Evolutionary conservation across 352 stramenopile genomes (phyloP), one percentile per base, ranked within the genome.

Genomic region (Pythium dissimile): DNA sequence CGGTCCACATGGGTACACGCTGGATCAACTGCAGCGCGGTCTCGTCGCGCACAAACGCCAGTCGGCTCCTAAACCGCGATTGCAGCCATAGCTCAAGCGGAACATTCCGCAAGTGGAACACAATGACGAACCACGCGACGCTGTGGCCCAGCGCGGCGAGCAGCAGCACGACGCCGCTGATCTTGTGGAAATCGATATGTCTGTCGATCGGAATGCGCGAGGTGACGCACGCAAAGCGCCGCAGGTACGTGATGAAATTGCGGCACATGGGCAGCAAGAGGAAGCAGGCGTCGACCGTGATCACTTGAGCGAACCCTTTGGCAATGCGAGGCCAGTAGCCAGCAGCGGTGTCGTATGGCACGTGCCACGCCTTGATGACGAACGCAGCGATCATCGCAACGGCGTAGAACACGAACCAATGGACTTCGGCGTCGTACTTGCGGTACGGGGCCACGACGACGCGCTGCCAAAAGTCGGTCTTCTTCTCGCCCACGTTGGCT

Each of bases 231-330:
- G 30, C 12, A n/a, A 56, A 59, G 5, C 51, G 72, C 3, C 81
- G 77, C 21, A 87, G 51, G 7, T 65, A 66, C 39, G 76, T 80
- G 27, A 92, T 62, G 26, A 92, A 80, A 42, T 77, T 82, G 37
- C 78, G 78, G 27, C 83, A 91, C 73, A 92, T 86, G 2, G 83
- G 78, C 16, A 92, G 52, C 55, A 92, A 57, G 7, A 92, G 74
- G 47, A 86, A 89, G 42, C 80, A 71, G 18, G 79, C 86, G 62
- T 90, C 86, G 15, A 92, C 73, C 66, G 89, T 72, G 46, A 81
- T 71, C 51, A 91, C 71, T 54, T 92, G 78, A 3, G 82, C 77
- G 41, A 74, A 89, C 2, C 75, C 82, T 49, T 88, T 88, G 20
- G 82, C 82, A 58, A 89, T 70, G 1, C 75, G 69, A 5, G 77